phyloP scores from a whole-genome alignment of 2,329 filamentous ascomycete genomes.

The Pestalotiopsis sp. region DNA sequence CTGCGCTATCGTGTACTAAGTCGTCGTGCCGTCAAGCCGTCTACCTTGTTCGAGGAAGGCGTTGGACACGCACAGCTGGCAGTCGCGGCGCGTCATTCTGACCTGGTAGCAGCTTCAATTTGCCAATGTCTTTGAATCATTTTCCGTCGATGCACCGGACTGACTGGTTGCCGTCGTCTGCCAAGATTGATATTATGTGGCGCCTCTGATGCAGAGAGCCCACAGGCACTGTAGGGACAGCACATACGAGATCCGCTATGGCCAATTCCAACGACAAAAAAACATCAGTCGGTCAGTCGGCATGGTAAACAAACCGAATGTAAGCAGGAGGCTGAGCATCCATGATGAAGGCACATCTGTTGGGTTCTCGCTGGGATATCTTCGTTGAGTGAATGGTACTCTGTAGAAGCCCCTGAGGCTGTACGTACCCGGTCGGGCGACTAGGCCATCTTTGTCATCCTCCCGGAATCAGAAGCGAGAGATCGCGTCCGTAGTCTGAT shows the following conservation, averaged over 20 bases:
- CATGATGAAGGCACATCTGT: neutral
- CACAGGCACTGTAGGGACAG: neutral
- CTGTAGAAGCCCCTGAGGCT: too few relatives aligned
- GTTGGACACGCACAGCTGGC: neutral
- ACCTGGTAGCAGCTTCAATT: neutral
- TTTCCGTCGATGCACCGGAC: neutral
- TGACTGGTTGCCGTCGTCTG: neutral
- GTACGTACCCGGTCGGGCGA: too few relatives aligned
- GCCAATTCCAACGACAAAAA: neutral
- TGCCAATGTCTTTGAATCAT: neutral
- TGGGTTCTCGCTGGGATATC: neutral
- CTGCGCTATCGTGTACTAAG: neutral
- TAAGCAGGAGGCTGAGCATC: neutral
- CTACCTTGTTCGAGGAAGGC: neutral
- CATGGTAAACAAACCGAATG: neutral
- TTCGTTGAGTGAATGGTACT: neutral
- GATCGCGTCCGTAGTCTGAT: too few relatives aligned
- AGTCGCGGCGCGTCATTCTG: neutral
- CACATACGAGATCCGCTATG: neutral
- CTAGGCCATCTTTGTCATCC: too few relatives aligned
- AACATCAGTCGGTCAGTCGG: neutral
- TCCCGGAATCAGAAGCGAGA: too few relatives aligned
- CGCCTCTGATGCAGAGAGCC: neutral
- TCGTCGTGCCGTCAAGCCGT: neutral
- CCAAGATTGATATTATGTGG: neutral